Evolutionary conservation across 192 early-diverging fungal genomes (phyloP), one percentile per base, ranked within the genome.

Genomic region (Rhizophagus sp.): DNA sequence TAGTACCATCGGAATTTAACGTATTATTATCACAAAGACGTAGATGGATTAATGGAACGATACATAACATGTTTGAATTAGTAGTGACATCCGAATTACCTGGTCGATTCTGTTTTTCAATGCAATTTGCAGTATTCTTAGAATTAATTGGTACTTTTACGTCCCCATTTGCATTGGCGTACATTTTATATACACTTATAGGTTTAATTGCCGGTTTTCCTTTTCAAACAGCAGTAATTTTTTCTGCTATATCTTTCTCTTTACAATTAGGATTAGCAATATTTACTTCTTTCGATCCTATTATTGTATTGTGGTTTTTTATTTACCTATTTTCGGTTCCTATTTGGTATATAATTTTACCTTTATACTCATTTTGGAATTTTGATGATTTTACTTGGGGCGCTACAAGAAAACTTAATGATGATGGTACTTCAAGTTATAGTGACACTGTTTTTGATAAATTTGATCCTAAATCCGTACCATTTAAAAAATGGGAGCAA

Each of bases 51-150:
- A 97, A 97, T 85, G 96, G 95, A 15, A 97, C 96, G 0, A 89
- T 97, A 64, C 96, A 97, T 81, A 97, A 96, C 80, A 84, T 96
- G 83, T 80, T 91, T 76, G 95, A 96, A 84, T 79, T 97, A 76
- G 85, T 97, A 63, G 84, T 93, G 25, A 91, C 95, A 75, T 86
- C 90, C 41, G 92, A 96, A 80, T 84, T 97, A 76, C 96, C 95
- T 85, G 96, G 96, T 27, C 92, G 89, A 11, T 96, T 95, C 86
- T 96, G 94, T 79, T 95, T 94, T 80, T 94, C 93, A 61, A 95
- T 97, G 96, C 97, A 98, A 91, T 98, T 97, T 87, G 90, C 97
- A 41, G 92, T 97, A 50, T 94, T 96, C 78, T 93, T 99, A 91
- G 96, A 99, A 75, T 88, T 99, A 62, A 87, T 97, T 74, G 96